A percentile compares a stretch with the other conserved stretches of the same genome.
phyloP scores from a whole-genome alignment of 805 yeast species.

The Kurtzmaniella fragi region DNA sequence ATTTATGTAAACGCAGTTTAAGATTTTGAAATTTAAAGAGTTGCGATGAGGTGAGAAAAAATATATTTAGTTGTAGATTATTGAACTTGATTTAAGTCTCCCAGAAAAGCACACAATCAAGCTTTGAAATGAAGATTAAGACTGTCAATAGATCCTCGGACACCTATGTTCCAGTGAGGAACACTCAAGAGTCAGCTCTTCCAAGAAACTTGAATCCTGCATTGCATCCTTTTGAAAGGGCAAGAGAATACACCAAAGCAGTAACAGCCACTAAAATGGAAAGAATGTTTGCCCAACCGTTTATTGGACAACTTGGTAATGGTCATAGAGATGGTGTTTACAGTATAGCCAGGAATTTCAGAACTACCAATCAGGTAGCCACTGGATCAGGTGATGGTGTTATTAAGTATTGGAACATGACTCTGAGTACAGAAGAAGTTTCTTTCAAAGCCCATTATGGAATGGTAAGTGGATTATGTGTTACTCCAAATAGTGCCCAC shows the following conservation, averaged over 20 bases:
- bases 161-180: conserved; percentile 85
- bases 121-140: conserved; percentile 63
- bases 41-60: no score
- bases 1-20: no score
- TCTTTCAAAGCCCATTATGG: conserved; percentile 88
- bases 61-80: no score
- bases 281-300: conserved; percentile 96
- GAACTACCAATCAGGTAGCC: conserved; percentile 68
- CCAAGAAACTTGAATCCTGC: conserved; percentile 92
- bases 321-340: conserved; percentile 97
- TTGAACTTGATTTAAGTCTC: background rate
- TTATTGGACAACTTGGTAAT: conserved; percentile 87
- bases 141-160: conserved; percentile 89
- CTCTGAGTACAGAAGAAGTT: conserved; percentile 67
- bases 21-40: no score
- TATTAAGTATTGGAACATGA: conserved; percentile 88
- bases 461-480: conserved; percentile 75
- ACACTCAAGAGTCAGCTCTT: conserved; percentile 79
- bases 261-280: conserved; percentile 92
- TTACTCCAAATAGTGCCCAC: conserved; percentile 51
- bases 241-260: conserved; percentile 93
- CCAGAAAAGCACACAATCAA: background rate
- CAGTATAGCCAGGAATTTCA: conserved; percentile 73
- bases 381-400: conserved; percentile 95
- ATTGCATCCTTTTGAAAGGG: conserved; percentile 94